A percentile compares a stretch with the other conserved stretches of the same genome.
These are phyloP conservation scores for Eucalyptus melliodora DNA, from an alignment of 345 rosid genomes.

Conservation along the genomic window DNA sequence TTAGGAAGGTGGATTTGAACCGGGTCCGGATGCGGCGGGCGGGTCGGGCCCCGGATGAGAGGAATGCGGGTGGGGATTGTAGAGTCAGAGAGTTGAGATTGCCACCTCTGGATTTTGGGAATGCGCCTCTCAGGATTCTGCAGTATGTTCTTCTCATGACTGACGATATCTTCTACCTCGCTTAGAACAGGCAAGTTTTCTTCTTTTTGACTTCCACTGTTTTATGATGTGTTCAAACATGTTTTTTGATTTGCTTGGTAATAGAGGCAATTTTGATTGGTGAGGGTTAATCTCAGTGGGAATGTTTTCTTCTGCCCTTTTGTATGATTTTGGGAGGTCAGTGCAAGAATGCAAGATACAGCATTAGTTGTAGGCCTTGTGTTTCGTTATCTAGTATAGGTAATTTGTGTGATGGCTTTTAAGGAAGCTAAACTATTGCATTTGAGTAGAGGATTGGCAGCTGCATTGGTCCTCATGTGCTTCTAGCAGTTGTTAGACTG, in stretches of 20 bases:
- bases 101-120: conserved; percentile 51
- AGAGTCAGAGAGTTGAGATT: conserved; percentile 59
- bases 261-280: background rate
- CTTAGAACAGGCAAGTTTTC: conserved; percentile 3
- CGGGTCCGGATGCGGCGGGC: conserved; percentile 14
- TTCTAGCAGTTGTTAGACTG: background rate
- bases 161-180: conserved; percentile 47
- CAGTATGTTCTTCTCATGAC: conserved; percentile 51
- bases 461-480: background rate
- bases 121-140: conserved; percentile 62
- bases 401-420: background rate
- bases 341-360: background rate
- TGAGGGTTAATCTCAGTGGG: background rate
- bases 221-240: background rate
- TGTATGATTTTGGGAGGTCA: background rate
- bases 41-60: background rate
- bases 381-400: background rate
- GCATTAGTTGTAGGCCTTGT: background rate
- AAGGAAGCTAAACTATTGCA: background rate
- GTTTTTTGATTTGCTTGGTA: background rate
- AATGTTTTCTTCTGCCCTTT: background rate
- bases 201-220: background rate
- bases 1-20: conserved; percentile 55
- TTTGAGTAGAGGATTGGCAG: background rate
- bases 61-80: conserved; percentile 12